Evolutionary conservation across 371 early-diverging fungal genomes (phyloP).

Genomic region (Mucor racemosus): DNA sequence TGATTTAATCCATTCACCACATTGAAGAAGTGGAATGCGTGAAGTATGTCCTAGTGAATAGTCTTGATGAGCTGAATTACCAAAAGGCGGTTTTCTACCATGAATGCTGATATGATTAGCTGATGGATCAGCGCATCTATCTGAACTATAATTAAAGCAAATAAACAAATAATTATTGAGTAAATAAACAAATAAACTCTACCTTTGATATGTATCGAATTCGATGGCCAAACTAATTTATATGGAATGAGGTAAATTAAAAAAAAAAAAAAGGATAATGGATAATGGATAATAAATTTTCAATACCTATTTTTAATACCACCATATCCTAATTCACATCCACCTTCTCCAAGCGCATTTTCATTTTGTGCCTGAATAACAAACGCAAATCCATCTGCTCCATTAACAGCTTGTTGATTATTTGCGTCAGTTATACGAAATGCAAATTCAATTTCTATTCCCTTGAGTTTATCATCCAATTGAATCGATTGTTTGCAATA

Average conservation of each 20-base stretch:
- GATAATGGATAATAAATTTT: neutral
- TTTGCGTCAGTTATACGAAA: conserved; percentile 38
- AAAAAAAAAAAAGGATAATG: neutral
- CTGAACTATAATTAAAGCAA: conserved; percentile 23
- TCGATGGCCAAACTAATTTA: conserved; percentile 54
- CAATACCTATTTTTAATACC: conserved; percentile 43
- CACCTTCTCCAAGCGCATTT: conserved; percentile 46
- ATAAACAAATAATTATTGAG: neutral
- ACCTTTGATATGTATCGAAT: conserved; percentile 61
- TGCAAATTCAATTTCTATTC: conserved; percentile 38
- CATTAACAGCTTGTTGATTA: conserved; percentile 28
- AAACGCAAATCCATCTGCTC: conserved; percentile 56
- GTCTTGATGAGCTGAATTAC: conserved; percentile 53
- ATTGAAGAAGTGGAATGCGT: conserved; percentile 39
- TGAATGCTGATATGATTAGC: conserved; percentile 60
- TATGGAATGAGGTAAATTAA: too few species aligned
- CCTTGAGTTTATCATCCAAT: conserved; percentile 19
- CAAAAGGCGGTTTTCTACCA: conserved; percentile 30
- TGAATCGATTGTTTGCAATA: conserved; percentile 21
- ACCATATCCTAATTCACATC: conserved; percentile 52
- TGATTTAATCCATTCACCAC: conserved; percentile 39
- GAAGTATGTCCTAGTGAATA: conserved; percentile 50
- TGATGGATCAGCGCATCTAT: conserved; percentile 55
- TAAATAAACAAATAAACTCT: neutral
- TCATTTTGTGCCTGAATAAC: conserved; percentile 35